A percentile compares a stretch with the other conserved stretches of the same genome.
These are phyloP conservation scores for Oenanthe sinensis DNA, from an alignment of 129 eudicot species.

Conservation along the genomic window DNA sequence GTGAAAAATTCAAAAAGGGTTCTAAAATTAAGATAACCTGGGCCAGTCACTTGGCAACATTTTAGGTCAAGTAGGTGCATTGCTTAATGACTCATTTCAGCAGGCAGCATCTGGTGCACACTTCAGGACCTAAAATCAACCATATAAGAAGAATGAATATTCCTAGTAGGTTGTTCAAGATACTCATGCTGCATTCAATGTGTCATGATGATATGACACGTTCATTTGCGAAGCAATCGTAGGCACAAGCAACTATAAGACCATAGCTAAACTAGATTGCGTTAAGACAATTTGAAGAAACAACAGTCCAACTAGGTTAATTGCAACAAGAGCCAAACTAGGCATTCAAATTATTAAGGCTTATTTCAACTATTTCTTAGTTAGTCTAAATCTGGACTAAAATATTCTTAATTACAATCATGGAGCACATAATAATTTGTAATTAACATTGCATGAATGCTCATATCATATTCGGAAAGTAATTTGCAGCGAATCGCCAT, in stretches of 20 bases:
- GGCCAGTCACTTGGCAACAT: slow-evolving; percentile 18
- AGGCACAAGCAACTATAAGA: not conserved
- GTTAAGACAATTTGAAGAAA: not conserved
- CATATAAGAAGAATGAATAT: slow-evolving; percentile 21
- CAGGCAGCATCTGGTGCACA: slow-evolving; percentile 8
- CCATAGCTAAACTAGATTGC: not conserved
- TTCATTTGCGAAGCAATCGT: not conserved
- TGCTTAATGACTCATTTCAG: slow-evolving; percentile 18
- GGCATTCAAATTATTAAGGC: not conserved
- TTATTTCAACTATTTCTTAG: not conserved
- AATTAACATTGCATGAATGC: not conserved
- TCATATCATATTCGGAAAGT: too few relatives aligned
- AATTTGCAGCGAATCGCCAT: not conserved
- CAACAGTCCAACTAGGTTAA: not conserved
- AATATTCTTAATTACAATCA: not conserved
- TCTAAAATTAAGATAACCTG: slow-evolving; percentile 11
- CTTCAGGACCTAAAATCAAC: slow-evolving; percentile 19
- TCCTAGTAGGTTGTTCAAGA: slow-evolving; percentile 37
- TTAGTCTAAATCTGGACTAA: not conserved
- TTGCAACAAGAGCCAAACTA: too few relatives aligned
- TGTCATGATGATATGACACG: not conserved
- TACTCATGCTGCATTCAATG: slow-evolving; percentile 17
- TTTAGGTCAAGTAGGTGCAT: slow-evolving; percentile 20
- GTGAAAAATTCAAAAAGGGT: slow-evolving; percentile 14
- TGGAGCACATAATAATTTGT: not conserved